Evolutionary conservation across 805 yeast species (phyloP).

Genomic region (baker's yeast (Saccharomyces cerevisiae)): DNA sequence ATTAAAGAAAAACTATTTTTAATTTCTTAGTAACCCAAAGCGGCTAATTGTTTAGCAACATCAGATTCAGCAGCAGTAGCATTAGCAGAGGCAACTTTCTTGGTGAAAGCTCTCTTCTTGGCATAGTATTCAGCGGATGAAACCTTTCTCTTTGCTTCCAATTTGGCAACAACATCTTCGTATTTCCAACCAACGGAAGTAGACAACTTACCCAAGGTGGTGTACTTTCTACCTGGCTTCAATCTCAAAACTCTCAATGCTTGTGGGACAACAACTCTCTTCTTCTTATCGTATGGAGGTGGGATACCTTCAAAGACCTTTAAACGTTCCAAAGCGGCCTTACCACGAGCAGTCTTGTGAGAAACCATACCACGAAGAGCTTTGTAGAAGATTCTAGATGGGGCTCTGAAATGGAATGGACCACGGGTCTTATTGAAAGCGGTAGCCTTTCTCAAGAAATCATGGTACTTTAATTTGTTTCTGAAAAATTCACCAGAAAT

Average conservation of each 20-base stretch:
- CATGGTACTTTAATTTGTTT: conserved; percentile 99
- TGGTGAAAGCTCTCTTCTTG: conserved; percentile 92
- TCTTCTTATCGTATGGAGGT: conserved; percentile 98
- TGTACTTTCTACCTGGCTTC: conserved; percentile 99
- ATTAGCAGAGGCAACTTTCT: conserved; percentile 83
- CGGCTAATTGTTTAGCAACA: conserved; percentile 87
- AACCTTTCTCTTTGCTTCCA: conserved; percentile 99
- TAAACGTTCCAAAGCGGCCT: conserved; percentile 98
- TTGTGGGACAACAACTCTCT: conserved; percentile 99
- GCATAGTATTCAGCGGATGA: conserved; percentile 98
- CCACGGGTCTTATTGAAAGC: conserved; percentile 98
- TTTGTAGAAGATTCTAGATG: conserved; percentile 99
- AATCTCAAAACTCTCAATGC: conserved; percentile 98
- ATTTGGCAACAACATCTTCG: conserved; percentile 94
- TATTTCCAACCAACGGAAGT: conserved; percentile 99
- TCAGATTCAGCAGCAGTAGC: conserved; percentile 84
- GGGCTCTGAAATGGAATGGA: conserved; percentile 99
- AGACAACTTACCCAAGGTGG: conserved; percentile 94
- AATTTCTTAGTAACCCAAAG: conserved; percentile 82
- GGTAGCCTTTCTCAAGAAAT: conserved; percentile 98
- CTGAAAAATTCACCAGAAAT: conserved; percentile 99
- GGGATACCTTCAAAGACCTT: conserved; percentile 99
- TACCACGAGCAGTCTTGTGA: conserved; percentile 99
- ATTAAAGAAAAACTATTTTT: background rate
- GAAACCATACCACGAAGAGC: conserved; percentile 99